Base-by-base conservation (phyloP, 2,329 filamentous ascomycete genomes). In the Aureobasidium mangrovei region DNA sequence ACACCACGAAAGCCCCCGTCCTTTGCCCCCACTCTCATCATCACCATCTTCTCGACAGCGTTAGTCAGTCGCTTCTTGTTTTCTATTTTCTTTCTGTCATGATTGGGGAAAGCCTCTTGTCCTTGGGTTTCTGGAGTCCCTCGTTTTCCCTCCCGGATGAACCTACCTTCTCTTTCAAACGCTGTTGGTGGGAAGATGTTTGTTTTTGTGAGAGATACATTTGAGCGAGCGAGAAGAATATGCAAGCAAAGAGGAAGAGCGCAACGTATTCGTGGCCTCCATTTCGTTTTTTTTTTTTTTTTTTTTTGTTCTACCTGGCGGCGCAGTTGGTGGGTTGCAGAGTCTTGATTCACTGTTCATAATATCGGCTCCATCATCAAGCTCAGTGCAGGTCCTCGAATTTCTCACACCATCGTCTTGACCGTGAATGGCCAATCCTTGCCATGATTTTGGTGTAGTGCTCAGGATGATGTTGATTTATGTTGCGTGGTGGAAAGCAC, bases 21-120 rank as follows among this genome's bases (percentile, higher is more conserved):
- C 35, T 40, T 40, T 38, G 39, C 46, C 33, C 42, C 42, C 42
- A 32, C 28, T 40, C 32, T 42, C 35, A 53, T 8, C n/a, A 7
- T 18, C 26, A 41, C 26, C 38, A n/a, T 18, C 35, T 54, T 44
- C 38, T 51, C 29, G 29, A 31, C 47, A 51, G 47, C 47, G 47
- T 51, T 51, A 51, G 47, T 51, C 47, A 51, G 36, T 51, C 47
- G 47, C 38, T 51, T 51, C 47, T 47, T 51, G 38, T 51, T 51
- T 41, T 42, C 29, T 8, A 10, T 10, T 42, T 33, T 42, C 10
- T 35, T 27, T 35, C 10, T 33, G 38, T 41, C 38, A 41, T 35
- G 47, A 29, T 49, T 40, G 46, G 46, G 45, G 33, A 41, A 10
- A 51, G 9, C 5, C 38, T 10, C 41, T 51, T 51, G 47, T 51